Evolutionary conservation across 768 basidiomycete species (phyloP).

Genomic region (Boletus pseudopeckii): DNA sequence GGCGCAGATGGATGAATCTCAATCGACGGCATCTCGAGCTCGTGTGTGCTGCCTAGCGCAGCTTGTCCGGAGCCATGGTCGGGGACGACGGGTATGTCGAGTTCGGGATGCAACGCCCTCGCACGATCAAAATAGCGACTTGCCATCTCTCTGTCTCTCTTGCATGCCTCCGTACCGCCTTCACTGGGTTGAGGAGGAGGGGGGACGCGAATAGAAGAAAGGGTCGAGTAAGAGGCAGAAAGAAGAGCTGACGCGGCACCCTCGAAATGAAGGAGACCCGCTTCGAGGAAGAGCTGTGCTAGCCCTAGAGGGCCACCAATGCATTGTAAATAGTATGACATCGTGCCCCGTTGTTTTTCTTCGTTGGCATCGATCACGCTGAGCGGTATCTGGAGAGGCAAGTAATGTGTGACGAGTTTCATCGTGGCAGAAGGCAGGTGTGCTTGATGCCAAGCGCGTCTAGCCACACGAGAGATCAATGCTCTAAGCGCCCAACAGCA

Average conservation of each 20-base stretch:
- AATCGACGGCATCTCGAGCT: conserved; percentile 68
- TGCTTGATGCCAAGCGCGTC: conserved; percentile 80
- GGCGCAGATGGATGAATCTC: conserved; percentile 39
- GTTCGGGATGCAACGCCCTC: conserved; percentile 50
- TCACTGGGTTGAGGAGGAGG: conserved; percentile 47
- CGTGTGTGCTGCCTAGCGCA: conserved; percentile 31
- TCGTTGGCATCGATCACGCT: conserved; percentile 34
- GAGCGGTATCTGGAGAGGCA: conserved; percentile 52
- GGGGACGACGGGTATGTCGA: conserved; percentile 70
- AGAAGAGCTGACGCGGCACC: conserved; percentile 71
- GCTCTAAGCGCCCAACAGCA: not conserved
- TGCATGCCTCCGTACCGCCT: conserved; percentile 69
- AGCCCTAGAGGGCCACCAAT: conserved; percentile 66
- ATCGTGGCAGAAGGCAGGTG: conserved; percentile 74
- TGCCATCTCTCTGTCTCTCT: conserved; percentile 68
- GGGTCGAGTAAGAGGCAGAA: conserved; percentile 68
- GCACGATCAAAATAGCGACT: conserved; percentile 72
- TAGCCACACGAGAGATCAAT: conserved; percentile 25
- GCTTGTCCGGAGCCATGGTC: conserved; percentile 36
- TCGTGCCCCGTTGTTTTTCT: conserved; percentile 47
- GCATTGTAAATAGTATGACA: conserved; percentile 59
- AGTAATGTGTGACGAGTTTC: conserved; percentile 70
- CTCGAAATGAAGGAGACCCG: conserved; percentile 77
- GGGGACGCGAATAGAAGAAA: conserved; percentile 74
- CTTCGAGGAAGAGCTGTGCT: conserved; percentile 74